Conservation (phyloP, 2,329 filamentous ascomycete genomes). For the Phialophora tarda region DNA sequence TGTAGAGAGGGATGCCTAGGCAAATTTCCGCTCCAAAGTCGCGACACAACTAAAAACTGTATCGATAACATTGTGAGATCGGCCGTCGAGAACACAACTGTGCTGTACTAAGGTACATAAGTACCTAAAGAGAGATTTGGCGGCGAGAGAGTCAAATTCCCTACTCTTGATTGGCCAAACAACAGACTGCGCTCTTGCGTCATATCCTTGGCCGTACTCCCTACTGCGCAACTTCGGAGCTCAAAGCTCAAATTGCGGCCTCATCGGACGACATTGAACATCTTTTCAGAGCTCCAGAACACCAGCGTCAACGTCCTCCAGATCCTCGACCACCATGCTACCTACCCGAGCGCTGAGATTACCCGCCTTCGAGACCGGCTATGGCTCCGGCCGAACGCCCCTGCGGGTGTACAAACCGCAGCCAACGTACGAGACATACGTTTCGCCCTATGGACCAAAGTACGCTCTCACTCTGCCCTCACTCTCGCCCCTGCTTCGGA, state of each 20-base stretch:
- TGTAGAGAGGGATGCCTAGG: too few species aligned
- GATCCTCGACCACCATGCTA: not conserved
- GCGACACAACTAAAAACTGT: not conserved
- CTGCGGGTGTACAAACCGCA: constrained; percentile 35
- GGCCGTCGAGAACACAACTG: not conserved
- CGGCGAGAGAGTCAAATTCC: not conserved
- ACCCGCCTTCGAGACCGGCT: constrained; percentile 29
- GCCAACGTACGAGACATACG: constrained; percentile 53
- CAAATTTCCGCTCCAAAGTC: too few species aligned
- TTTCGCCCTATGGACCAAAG: constrained; percentile 64
- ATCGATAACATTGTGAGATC: not conserved
- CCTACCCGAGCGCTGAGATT: constrained; percentile 11
- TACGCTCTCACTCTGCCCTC: constrained; percentile 62
- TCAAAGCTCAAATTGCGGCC: constrained; percentile 20
- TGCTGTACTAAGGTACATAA: too few species aligned
- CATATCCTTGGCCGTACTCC: constrained; percentile 7
- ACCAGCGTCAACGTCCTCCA: not conserved
- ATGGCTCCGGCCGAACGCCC: constrained; percentile 34
- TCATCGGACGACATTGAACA: constrained; percentile 17
- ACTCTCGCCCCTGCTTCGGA: constrained; percentile 47
- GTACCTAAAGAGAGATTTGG: not conserved
- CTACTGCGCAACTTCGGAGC: constrained; percentile 8
- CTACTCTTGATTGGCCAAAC: constrained; percentile 3
- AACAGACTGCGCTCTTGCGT: not conserved
- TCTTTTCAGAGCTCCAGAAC: constrained; percentile 10